Evolutionary conservation across 2,329 filamentous ascomycete species (phyloP).

Genomic region (Arachnopeziza araneosa): DNA sequence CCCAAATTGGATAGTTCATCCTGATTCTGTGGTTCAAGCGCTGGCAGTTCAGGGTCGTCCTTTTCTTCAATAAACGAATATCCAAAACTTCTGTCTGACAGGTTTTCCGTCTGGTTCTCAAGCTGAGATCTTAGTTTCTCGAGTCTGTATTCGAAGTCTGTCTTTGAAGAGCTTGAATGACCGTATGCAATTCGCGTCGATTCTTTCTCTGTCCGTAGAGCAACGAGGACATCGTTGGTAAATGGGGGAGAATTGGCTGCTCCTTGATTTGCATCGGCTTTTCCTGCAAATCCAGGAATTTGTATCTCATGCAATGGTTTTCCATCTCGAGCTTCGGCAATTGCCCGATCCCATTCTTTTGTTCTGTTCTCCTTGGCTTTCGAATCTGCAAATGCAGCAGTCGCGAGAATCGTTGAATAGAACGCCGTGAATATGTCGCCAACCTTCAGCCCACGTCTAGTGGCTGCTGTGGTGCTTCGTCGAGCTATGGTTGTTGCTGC

Average conservation of each 20-base stretch:
- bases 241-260: neutral
- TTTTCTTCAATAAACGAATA: conserved; percentile 8
- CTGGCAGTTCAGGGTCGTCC: conserved; percentile 7
- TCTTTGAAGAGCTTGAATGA: neutral
- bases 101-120: neutral
- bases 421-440: conserved; percentile 57
- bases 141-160: neutral
- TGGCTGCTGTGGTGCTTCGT: conserved; percentile 43
- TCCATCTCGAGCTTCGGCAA: conserved; percentile 44
- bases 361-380: conserved; percentile 51
- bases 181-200: neutral
- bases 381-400: conserved; percentile 58
- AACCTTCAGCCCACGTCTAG: conserved; percentile 44
- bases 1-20: neutral
- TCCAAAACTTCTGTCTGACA: neutral
- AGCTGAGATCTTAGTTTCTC: neutral
- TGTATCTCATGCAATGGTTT: neutral
- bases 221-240: neutral
- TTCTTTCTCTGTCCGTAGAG: neutral
- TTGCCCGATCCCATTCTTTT: conserved; percentile 54
- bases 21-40: conserved; percentile 17
- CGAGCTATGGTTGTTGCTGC: conserved; percentile 43
- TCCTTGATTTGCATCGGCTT: neutral
- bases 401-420: conserved; percentile 63
- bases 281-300: neutral